Base-by-base conservation (phyloP, 345 rosid genomes). In the Eucalyptus brandiana region DNA sequence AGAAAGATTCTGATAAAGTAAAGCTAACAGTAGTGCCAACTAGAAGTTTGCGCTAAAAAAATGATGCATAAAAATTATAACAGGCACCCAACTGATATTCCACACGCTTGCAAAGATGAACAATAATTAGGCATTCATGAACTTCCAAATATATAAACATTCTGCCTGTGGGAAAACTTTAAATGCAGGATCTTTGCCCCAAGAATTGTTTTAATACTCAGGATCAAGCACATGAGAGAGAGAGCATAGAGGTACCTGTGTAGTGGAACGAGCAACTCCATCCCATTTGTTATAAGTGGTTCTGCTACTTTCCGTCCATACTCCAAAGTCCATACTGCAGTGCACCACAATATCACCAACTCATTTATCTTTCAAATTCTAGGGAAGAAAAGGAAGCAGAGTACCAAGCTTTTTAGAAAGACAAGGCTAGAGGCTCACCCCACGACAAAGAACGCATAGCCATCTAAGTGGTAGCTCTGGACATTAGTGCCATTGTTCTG, bases 291-390 rank as follows among this genome's bases (percentile, higher is more conserved):
- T 96, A 95, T 96, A 97, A 26, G 94, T 92, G 88, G 93, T 91
- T 92, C 99, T 93, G 93, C 99, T 96, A 91, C 95, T 95, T 87
- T 97, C 99, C 21, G 99, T 95, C 99, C 99, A 97, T 56, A 94
- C 92, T 89, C 99, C 99, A 88, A 96, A 95, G 91, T 96, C 99
- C 99, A 97, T 97, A 76, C 99, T 97, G 91, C 91, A 91, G 26
- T 17, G 28, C 45, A 54, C 86, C 62, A 90, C 10, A 37, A 69
- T 90, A 44, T 80, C 80, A 45, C 47, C 30, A 21, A 45, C 24
- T 54, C 80, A 54, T 67, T 87, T 30, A 48, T 32, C 30, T 76
- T 76, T 76, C 47, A 76, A 76, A 76, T 76, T 40, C 85, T 40
- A 21, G 28, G 47, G 47, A 40, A 40, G 30, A 76, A 11, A 11